Percentiles rank a stretch among this genome's conserved stretches.
Conservation (phyloP, 2,329 filamentous ascomycete species). For the Cladosporium austrohemisphaericum region DNA sequence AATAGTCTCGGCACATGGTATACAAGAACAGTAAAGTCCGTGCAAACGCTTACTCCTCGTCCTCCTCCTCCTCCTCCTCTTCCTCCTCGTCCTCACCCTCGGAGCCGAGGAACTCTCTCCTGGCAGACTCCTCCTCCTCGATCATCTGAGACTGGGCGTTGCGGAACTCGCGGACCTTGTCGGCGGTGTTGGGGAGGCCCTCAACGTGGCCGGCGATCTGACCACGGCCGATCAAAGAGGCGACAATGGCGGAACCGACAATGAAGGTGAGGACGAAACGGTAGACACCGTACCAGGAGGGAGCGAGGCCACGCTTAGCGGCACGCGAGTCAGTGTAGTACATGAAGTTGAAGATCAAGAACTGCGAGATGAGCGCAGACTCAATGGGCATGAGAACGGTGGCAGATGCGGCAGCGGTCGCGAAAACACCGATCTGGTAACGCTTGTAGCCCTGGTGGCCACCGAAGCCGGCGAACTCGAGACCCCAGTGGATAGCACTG, state of each 20-base stretch:
- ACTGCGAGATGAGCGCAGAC: slow-evolving; percentile 81
- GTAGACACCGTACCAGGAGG: slow-evolving; percentile 82
- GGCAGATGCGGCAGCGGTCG: slow-evolving; percentile 82
- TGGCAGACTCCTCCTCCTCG: slow-evolving; percentile 32
- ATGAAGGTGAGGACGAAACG: slow-evolving; percentile 89
- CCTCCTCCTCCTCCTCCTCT: slow-evolving; percentile 24
- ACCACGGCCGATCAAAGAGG: slow-evolving; percentile 76
- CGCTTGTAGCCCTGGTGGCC: slow-evolving; percentile 68
- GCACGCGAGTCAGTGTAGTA: slow-evolving; percentile 82
- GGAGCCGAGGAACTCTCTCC: slow-evolving; percentile 27
- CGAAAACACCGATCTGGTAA: slow-evolving; percentile 77
- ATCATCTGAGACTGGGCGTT: slow-evolving; percentile 27
- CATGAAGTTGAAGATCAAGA: slow-evolving; percentile 76
- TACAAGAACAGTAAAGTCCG: slow-evolving; percentile 5
- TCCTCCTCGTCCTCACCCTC: slow-evolving; percentile 31
- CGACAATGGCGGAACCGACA: slow-evolving; percentile 75
- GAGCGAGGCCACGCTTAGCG: slow-evolving; percentile 70
- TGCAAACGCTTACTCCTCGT: slow-evolving; percentile 10
- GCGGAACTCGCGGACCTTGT: slow-evolving; percentile 49
- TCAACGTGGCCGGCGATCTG: slow-evolving; percentile 62
- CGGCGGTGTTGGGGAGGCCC: slow-evolving; percentile 41
- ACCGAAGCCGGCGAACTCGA: slow-evolving; percentile 74
- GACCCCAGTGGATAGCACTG: slow-evolving; percentile 88
- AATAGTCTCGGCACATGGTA: slow-evolving; percentile 11
- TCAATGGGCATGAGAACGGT: slow-evolving; percentile 80